Evolutionary conservation across 2,329 filamentous ascomycete species (phyloP).

Genomic region (Myriosclerotinia curreyana): DNA sequence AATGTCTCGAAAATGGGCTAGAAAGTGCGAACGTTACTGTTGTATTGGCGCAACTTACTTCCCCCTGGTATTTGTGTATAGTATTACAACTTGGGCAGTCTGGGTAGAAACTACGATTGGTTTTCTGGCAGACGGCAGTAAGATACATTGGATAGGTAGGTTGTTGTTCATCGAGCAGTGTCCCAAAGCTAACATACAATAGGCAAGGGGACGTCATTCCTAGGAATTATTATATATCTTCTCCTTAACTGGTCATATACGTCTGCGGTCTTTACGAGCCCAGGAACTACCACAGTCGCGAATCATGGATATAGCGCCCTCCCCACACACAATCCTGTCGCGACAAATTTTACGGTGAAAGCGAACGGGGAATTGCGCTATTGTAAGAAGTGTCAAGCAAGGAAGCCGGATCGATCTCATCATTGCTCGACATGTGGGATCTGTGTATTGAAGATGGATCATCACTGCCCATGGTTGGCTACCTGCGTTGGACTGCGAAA

Average conservation of each 20-base stretch:
- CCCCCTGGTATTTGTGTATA: constrained; percentile 85
- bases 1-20: constrained; percentile 59
- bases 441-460: constrained; percentile 99
- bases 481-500: constrained; percentile 92
- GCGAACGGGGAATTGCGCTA: constrained; percentile 81
- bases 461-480: constrained; percentile 97
- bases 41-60: constrained; percentile 77
- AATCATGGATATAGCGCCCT: constrained; percentile 73
- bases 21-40: constrained; percentile 77
- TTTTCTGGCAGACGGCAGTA: constrained; percentile 45
- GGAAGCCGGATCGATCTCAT: constrained; percentile 93
- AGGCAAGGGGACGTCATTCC: constrained; percentile 56
- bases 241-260: constrained; percentile 89
- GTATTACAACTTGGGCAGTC: constrained; percentile 88
- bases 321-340: constrained; percentile 61
- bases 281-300: constrained; percentile 64
- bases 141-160: constrained; percentile 57
- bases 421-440: constrained; percentile 93
- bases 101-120: constrained; percentile 81
- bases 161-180: neutral
- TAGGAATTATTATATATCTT: constrained; percentile 69
- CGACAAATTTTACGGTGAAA: constrained; percentile 86
- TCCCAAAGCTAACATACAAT: constrained; percentile 23
- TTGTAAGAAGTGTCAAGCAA: constrained; percentile 95
- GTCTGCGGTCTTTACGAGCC: constrained; percentile 86